Conservation (phyloP, 768 basidiomycete species). For the Naganishia kalamii region DNA sequence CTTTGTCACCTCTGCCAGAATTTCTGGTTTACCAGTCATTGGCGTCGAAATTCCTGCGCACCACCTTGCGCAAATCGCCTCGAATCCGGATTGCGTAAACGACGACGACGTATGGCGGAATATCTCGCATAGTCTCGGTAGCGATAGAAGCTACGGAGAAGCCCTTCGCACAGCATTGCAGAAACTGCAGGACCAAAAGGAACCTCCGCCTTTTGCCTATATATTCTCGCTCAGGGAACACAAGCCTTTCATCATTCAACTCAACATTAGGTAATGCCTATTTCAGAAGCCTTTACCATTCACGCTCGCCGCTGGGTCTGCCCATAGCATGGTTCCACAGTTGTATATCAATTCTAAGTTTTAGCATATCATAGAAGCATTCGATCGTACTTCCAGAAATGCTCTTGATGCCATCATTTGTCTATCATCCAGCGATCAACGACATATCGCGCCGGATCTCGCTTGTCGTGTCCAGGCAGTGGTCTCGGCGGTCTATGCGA, state of each 20-base stretch:
- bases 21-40: constrained; percentile 33
- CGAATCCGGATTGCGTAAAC: constrained; percentile 32
- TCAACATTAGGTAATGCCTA: not conserved
- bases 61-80: constrained; percentile 32
- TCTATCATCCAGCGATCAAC: no score
- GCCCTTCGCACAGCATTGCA: not conserved
- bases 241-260: not conserved
- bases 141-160: constrained; percentile 8
- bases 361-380: no score
- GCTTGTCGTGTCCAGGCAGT: no score
- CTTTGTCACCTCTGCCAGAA: constrained; percentile 30
- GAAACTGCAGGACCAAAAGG: not conserved
- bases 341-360: no score
- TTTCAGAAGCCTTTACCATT: no score
- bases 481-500: no score
- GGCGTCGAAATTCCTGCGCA: constrained; percentile 36
- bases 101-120: constrained; percentile 40
- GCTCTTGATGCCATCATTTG: no score
- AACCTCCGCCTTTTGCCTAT: constrained; percentile 1
- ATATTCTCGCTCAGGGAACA: constrained; percentile 19
- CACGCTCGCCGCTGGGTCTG: no score
- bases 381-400: no score
- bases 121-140: constrained; percentile 6
- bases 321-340: no score
- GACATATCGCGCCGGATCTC: no score